Base-by-base conservation (phyloP, 2,329 filamentous ascomycete genomes). In the Grosmannia clavigera region DNA sequence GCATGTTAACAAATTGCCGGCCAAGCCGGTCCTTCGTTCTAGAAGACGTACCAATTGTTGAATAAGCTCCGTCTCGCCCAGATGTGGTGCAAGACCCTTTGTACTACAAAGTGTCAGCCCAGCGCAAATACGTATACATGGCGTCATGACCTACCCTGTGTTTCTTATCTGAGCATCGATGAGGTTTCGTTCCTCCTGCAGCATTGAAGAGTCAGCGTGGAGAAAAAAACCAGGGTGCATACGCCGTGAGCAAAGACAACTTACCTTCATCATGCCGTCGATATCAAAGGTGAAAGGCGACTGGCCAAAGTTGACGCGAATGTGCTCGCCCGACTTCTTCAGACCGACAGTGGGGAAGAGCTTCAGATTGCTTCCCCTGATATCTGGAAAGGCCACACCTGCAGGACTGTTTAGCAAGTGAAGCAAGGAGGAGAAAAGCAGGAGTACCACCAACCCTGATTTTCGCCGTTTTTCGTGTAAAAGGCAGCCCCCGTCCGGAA, bases 221-320 rank as follows among this genome's bases (percentile, higher is more conserved):
- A 27, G 9, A 51, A 27, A n/a, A 27, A 22, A 27, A 3, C 22
- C 12, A 40, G 38, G 48, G 10, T 6, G 25, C 38, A 35, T 29
- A 31, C n/a, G 31, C 40, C 51, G 57, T 48, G n/a, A 35, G 31
- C 58, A 35, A n/a, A 55, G 25, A 50, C 27, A 25, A 74, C 81
- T 67, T 79, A 88, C 88, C 76, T 81, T 81, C 76, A 96, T 86
- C 79, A 94, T 82, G 62, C 82, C 81, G 71, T 96, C 90, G 66
- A 99, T 97, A 70, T 96, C 89, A 73, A 87, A 99, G 53, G 90
- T 80, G 71, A 97, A 97, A 3, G 88, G 87, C 58, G 80, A 81
- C 71, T 86, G 83, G 55, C 84, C 84, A 73, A 88, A 87, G 68
- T 88, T 88, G 65, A 78, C 81, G 62, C 77, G 73, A 61, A 87